These are phyloP conservation scores for Trametes sp. DNA, from an alignment of 1,284 basidiomycete species.

Conservation along the genomic window DNA sequence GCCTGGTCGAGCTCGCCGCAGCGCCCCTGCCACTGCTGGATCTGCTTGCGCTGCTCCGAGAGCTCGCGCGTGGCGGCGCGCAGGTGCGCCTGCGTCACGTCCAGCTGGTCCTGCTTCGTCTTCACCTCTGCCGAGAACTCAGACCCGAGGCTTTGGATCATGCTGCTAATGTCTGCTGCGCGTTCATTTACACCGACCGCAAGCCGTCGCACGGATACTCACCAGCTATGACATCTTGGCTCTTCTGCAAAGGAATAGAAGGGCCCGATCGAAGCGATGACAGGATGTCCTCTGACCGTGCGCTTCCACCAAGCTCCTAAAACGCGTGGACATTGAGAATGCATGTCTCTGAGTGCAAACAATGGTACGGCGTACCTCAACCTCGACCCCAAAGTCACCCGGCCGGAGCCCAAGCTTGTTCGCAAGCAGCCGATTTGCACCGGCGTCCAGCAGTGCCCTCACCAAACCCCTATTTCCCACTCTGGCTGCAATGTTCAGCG, in stretches of 20 bases:
- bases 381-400: conserved; percentile 93
- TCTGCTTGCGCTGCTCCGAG: conserved; percentile 87
- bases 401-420: conserved; percentile 96
- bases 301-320: conserved; percentile 74
- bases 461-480: conserved; percentile 93
- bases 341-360: not conserved
- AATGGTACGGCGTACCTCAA: conserved; percentile 68
- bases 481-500: conserved; percentile 93
- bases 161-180: conserved; percentile 77
- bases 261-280: conserved; percentile 74
- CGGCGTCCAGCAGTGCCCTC: conserved; percentile 89
- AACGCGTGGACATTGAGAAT: conserved; percentile 14
- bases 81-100: conserved; percentile 86
- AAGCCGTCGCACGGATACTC: conserved; percentile 28
- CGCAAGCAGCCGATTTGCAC: conserved; percentile 89
- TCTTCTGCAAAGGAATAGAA: conserved; percentile 82
- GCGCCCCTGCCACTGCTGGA: conserved; percentile 74
- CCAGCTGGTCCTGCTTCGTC: conserved; percentile 86
- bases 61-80: conserved; percentile 91
- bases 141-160: conserved; percentile 79
- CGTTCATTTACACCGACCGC: not conserved
- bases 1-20: conserved; percentile 83
- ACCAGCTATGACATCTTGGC: conserved; percentile 90
- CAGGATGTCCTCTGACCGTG: conserved; percentile 79
- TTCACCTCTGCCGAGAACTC: conserved; percentile 90